Conservation (phyloP, 768 basidiomycete species). For the Pleurotus citrinopileatus region DNA sequence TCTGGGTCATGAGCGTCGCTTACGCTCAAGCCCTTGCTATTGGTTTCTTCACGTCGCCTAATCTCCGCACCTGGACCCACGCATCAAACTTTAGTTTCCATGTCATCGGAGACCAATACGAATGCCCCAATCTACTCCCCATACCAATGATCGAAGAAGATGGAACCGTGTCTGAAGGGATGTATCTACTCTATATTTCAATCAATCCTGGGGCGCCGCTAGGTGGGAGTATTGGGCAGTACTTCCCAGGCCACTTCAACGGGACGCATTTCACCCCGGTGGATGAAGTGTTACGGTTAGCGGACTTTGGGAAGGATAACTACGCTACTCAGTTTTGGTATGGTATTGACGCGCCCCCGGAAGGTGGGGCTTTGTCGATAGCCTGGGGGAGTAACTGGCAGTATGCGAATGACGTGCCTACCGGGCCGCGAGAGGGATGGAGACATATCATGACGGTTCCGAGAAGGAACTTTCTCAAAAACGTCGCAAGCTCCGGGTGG, state of each 20-base stretch:
- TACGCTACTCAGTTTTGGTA: constrained; percentile 1
- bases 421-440: background rate
- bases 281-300: background rate
- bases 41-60: background rate
- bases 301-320: background rate
- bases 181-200: background rate
- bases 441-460: background rate
- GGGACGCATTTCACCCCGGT: background rate
- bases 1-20: background rate
- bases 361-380: constrained; percentile 2
- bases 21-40: background rate
- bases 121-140: background rate
- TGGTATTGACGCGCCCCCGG: background rate
- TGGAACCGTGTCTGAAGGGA: background rate
- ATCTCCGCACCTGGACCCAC: constrained; percentile 2
- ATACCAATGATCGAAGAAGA: background rate
- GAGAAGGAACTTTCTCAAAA: background rate
- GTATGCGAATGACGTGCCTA: background rate
- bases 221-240: background rate
- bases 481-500: background rate
- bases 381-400: background rate
- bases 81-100: background rate
- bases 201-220: background rate
- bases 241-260: constrained; percentile 4
- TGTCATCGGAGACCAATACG: background rate